A percentile compares a stretch with the other conserved stretches of the same genome.
Evolutionary conservation across 257 asterid species (phyloP).

Genomic region (Gynochthodes officinalis): DNA sequence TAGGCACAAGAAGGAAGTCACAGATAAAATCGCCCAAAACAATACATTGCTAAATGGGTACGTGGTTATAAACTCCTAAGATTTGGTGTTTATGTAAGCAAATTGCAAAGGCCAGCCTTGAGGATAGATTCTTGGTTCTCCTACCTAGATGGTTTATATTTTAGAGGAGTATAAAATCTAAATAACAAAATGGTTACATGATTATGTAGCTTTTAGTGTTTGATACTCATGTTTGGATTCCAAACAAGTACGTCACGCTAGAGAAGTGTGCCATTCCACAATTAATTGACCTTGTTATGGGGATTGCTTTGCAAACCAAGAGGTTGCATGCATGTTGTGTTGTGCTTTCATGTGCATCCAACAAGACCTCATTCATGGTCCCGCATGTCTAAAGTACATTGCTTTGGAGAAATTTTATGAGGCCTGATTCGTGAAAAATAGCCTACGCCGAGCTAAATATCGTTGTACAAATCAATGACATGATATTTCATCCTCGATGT

Average conservation of each 20-base stretch:
- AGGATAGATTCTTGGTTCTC: neutral
- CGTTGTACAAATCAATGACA: no score
- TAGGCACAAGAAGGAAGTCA: conserved; percentile 72
- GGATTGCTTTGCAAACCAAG: conserved; percentile 46
- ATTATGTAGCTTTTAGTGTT: neutral
- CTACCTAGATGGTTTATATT: no score
- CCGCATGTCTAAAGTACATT: conserved; percentile 79
- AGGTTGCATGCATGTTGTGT: conserved; percentile 57
- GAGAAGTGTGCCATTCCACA: conserved; percentile 36
- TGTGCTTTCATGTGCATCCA: conserved; percentile 60
- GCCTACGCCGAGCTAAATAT: no score
- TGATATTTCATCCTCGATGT: no score
- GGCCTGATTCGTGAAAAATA: no score
- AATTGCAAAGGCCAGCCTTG: neutral
- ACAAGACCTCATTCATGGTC: conserved; percentile 64
- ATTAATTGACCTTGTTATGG: conserved; percentile 58
- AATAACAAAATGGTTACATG: neutral
- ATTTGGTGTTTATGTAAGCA: neutral
- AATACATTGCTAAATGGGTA: conserved; percentile 82
- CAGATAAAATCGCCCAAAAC: conserved; percentile 70
- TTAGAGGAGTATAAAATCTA: no score
- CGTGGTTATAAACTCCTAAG: conserved; percentile 2
- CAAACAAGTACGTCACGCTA: conserved; percentile 67
- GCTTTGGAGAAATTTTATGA: no score
- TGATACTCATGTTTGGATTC: no score